Evolutionary conservation across 2,329 filamentous ascomycete genomes (phyloP), one percentile per base, ranked within the genome.

Genomic region (Colletotrichum scovillei): DNA sequence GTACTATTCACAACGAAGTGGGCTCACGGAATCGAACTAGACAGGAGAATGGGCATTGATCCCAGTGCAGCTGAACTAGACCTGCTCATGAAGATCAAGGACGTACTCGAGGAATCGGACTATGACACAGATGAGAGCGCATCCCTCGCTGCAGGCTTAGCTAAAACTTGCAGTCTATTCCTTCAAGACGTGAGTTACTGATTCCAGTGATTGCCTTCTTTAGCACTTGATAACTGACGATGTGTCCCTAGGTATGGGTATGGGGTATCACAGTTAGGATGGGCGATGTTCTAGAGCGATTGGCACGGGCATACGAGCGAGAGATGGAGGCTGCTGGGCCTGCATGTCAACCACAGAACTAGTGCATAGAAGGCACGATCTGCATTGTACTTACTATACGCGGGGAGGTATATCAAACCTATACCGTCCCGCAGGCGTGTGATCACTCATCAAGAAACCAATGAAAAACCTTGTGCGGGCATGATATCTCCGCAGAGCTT

Each of bases 241-340:
- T 16, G 8, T 4, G n/a, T 22, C 4, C 3, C 9, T 22, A 70
- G 38, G 42, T 24, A 24, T 67, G 59, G 59, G 62, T 66, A 26
- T 60, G 62, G 67, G 67, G 38, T 19, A 70, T 70, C 53, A 59
- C 55, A 7, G 53, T 59, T 6, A 42, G 24, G 11, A 60, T 70
- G 38, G 55, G 38, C 19, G 46, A 57, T 14, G 14, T 38, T 26
- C 42, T 53, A 8, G 53, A 62, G n/a, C 28, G 35, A n/a, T 30
- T 67, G 22, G 65, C 65, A 49, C 11, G 26, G 8, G 65, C 65
- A 12, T 67, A 67, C 30, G 65, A 67, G 19, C 26, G 28, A 56
- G 53, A 56, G n/a, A 56, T 56, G 26, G 26, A 56, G 53, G 22
- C 53, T 56, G 53, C 42, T 22, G 42, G 42, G 8, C 42, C 7